phyloP scores from a whole-genome alignment of 768 basidiomycete species.

The Xerocomus potaroensis region DNA sequence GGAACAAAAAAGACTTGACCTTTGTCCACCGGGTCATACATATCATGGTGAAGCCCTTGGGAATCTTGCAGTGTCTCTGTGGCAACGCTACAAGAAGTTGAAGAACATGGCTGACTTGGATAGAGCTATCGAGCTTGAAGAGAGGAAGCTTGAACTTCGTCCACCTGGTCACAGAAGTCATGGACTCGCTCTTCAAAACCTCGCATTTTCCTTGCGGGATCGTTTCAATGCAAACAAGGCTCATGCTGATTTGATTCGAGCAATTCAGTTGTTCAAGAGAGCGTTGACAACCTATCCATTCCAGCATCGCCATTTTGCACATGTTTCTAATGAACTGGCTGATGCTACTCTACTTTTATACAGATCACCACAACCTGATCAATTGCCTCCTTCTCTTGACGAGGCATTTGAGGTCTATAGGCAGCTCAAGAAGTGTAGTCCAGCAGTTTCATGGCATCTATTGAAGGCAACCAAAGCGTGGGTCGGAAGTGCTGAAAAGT shows the following conservation, averaged over 20 bases:
- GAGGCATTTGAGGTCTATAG: background rate
- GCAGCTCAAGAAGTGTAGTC: background rate
- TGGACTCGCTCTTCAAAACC: background rate
- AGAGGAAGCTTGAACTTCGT: background rate
- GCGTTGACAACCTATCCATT: background rate
- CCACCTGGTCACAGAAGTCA: background rate
- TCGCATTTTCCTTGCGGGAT: background rate
- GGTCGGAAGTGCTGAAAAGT: background rate
- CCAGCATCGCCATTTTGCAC: background rate
- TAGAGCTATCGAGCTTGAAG: background rate
- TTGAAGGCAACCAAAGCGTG: background rate
- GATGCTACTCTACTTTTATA: background rate
- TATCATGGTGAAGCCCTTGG: background rate
- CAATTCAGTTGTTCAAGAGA: background rate
- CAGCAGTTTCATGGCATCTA: background rate
- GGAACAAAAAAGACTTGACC: no score
- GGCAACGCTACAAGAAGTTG: background rate
- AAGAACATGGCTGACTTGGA: background rate
- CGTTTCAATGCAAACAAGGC: background rate
- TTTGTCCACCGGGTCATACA: no score
- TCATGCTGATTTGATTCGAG: background rate
- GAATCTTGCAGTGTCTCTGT: background rate
- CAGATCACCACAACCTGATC: background rate
- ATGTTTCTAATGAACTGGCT: background rate
- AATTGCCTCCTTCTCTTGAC: background rate